Evolutionary conservation across 2,329 filamentous ascomycete genomes (phyloP).

Genomic region (Pseudohalonectria lignicola): DNA sequence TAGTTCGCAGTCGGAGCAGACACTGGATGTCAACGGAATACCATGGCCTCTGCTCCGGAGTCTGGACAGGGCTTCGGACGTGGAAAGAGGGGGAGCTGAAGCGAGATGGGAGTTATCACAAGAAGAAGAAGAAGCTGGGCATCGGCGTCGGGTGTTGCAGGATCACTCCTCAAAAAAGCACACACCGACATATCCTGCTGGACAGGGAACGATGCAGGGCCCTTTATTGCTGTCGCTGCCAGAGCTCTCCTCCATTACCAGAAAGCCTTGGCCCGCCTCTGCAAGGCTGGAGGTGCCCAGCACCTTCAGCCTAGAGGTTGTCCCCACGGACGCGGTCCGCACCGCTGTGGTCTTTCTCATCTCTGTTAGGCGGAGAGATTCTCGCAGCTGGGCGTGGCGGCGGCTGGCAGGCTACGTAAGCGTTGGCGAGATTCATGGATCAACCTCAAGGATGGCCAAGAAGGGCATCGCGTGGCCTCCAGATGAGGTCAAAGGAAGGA

Average conservation of each 20-base stretch:
- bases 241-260: background rate
- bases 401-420: background rate
- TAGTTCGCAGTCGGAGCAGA: constrained; percentile 21
- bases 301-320: background rate
- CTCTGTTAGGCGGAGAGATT: too few relatives aligned
- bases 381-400: background rate
- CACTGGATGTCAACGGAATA: constrained; percentile 32
- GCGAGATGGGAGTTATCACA: constrained; percentile 16
- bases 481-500: too few relatives aligned
- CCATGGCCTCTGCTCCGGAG: constrained; percentile 7
- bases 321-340: background rate
- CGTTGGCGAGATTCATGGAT: background rate
- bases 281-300: background rate
- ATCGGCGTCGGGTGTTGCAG: too few relatives aligned
- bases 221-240: constrained; percentile 6
- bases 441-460: too few relatives aligned
- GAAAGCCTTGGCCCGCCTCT: background rate
- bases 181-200: constrained; percentile 16
- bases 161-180: background rate
- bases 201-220: constrained; percentile 15
- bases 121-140: constrained; percentile 17
- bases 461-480: too few relatives aligned
- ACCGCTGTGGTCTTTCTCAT: too few relatives aligned
- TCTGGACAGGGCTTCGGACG: constrained; percentile 2
- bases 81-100: constrained; percentile 10